phyloP scores from a whole-genome alignment of 768 basidiomycete genomes.

The Mycena albidolilacea region DNA sequence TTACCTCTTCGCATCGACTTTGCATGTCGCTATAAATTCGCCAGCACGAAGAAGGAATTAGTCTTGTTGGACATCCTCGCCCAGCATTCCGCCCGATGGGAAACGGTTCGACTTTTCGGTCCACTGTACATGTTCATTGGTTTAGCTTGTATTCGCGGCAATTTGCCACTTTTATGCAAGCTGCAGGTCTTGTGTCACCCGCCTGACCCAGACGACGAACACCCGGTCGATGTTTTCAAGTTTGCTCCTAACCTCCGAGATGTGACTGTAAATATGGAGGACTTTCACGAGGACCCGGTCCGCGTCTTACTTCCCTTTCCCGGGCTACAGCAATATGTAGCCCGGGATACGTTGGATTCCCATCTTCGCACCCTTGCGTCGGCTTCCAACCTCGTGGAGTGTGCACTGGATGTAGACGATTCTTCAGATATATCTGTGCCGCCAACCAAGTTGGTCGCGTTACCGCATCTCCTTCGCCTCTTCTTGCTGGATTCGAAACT shows the following conservation, averaged over 20 bases:
- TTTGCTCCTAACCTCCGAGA: not conserved
- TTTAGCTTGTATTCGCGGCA: not conserved
- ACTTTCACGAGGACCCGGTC: no score
- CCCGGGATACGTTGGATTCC: not conserved
- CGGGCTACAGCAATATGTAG: conserved; percentile 2
- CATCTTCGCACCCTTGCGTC: conserved; percentile 1
- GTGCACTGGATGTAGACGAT: not conserved
- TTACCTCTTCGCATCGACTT: conserved; percentile 1
- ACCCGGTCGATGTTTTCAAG: conserved; percentile 1
- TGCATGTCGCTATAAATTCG: not conserved
- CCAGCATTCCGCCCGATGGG: conserved; percentile 15
- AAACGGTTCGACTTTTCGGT: not conserved
- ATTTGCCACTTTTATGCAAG: conserved; percentile 14
- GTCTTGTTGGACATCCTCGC: not conserved
- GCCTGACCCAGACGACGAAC: not conserved
- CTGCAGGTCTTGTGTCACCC: not conserved
- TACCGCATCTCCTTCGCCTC: conserved; percentile 19
- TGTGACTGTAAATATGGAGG: not conserved
- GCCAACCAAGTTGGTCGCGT: not conserved
- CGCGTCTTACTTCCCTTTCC: conserved; percentile 6
- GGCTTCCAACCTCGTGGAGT: conserved; percentile 20
- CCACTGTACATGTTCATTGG: not conserved
- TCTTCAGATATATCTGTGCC: not conserved
- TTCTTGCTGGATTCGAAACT: not conserved
- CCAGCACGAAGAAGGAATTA: not conserved